These are phyloP conservation scores for Pseudocercospora musae DNA, from an alignment of 2,329 filamentous ascomycete species.

Conservation along the genomic window DNA sequence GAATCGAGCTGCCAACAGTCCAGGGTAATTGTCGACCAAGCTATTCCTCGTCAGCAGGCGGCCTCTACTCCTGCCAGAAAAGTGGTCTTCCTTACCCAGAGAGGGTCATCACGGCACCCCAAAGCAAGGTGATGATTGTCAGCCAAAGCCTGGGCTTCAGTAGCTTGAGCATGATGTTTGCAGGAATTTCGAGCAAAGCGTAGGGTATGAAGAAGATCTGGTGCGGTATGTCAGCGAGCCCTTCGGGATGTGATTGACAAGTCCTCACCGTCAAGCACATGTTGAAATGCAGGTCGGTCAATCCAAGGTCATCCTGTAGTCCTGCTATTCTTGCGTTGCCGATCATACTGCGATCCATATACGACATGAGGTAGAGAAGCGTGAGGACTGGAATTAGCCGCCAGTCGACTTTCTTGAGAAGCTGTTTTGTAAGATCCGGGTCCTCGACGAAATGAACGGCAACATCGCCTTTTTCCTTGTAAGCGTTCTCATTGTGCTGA, in stretches of 20 bases:
- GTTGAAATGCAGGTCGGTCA: background rate
- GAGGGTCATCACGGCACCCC: background rate
- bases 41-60: background rate
- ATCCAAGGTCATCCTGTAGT: background rate
- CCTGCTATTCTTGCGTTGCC: background rate
- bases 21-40: background rate
- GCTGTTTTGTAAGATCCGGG: background rate
- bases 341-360: background rate
- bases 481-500: background rate
- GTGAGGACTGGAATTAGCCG: background rate
- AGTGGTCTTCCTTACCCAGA: background rate
- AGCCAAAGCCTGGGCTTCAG: background rate
- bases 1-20: background rate
- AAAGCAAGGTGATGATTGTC: background rate
- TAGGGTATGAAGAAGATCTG: background rate
- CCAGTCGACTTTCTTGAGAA: background rate
- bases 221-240: background rate
- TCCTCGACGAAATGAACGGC: background rate
- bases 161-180: background rate
- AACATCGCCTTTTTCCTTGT: background rate
- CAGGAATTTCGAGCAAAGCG: background rate
- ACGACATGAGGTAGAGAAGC: background rate
- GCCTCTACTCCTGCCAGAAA: background rate
- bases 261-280: background rate
- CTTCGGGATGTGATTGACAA: background rate